Conservation (phyloP, 352 stramenopile species). For the Phytopythium aichiense region DNA sequence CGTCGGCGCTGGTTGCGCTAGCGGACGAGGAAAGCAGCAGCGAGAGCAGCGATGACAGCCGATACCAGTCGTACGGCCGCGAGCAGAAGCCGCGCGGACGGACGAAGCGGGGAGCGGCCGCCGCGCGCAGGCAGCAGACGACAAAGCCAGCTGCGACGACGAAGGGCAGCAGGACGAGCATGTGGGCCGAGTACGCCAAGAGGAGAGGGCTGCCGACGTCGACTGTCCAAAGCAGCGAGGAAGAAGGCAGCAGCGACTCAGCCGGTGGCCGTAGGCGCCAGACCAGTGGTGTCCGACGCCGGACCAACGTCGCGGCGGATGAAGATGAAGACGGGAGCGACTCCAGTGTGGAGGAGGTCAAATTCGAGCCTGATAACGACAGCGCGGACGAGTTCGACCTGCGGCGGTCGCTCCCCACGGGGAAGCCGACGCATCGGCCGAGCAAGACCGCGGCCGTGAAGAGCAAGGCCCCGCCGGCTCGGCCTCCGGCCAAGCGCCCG, state of each 20-base stretch:
- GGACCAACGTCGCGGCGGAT: slow-evolving; percentile 7
- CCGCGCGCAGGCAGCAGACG: neutral
- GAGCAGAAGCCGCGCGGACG: neutral
- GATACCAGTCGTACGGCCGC: neutral
- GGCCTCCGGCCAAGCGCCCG: slow-evolving; percentile 1
- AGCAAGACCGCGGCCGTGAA: neutral
- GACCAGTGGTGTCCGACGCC: neutral
- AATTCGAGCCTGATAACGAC: slow-evolving; percentile 4
- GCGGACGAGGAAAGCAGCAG: slow-evolving; percentile 7
- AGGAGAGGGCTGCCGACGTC: neutral
- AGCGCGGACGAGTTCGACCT: slow-evolving; percentile 5
- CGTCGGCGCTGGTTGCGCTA: slow-evolving; percentile 4
- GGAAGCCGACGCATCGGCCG: neutral
- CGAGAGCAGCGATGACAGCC: neutral
- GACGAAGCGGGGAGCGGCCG: neutral
- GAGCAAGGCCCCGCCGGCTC: neutral
- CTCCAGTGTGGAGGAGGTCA: slow-evolving; percentile 8
- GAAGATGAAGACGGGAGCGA: neutral
- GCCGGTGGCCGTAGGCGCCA: neutral
- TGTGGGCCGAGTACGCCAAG: neutral
- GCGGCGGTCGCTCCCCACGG: neutral
- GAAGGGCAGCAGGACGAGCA: neutral
- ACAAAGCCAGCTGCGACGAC: neutral
- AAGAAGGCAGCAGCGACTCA: neutral
- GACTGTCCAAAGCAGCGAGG: neutral